Base-by-base conservation (phyloP, 805 yeast genomes). In the Schwanniomyces sp. region DNA sequence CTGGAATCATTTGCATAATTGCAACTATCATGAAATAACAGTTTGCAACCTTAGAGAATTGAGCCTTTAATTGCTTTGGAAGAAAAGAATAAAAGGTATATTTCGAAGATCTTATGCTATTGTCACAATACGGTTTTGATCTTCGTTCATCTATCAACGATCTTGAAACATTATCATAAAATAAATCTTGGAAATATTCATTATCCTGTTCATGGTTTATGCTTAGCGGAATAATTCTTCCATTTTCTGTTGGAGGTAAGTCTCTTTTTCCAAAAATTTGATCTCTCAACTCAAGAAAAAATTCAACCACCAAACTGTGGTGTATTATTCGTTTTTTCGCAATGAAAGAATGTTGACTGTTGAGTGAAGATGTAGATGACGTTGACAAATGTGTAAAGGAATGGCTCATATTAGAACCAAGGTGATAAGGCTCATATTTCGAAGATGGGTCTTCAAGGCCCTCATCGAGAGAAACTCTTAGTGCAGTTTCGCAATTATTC, bases 1-100 rank as follows among this genome's bases (percentile, higher is more conserved):
- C 82, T 0, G 99, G 98, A 41, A 94, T 85, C 91, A 92, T 85
- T 63, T 94, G 99, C 74, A 94, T 73, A 51, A 94, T 86, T 2
- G 98, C 91, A 14, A 94, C 94, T 2, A 84, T 75, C 79, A 94
- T 70, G 67, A 94, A 94, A 65, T 94, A 92, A 51, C 91, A 75
- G 62, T 94, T 94, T 26, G 99, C 99, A 40, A 94, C 59, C 62
- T 90, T 92, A 21, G 96, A 89, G 60, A 94, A 92, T 66, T 94
- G 99, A 3, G 94, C 96, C 52, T 82, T 76, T 34, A 94, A 64
- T 61, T 94, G 97, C 52, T 91, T 81, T 1, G 99, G 99, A 2
- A 94, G 55, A 57, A 94, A 94, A 41, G 91, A 80, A 62, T 84
- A 82, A 2, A 86, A 49, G 2, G 91, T 85, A 68, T 94, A 94